These are phyloP conservation scores for Kalaharituber pfeilii DNA, from an alignment of 2,329 filamentous ascomycete species.

Conservation along the genomic window DNA sequence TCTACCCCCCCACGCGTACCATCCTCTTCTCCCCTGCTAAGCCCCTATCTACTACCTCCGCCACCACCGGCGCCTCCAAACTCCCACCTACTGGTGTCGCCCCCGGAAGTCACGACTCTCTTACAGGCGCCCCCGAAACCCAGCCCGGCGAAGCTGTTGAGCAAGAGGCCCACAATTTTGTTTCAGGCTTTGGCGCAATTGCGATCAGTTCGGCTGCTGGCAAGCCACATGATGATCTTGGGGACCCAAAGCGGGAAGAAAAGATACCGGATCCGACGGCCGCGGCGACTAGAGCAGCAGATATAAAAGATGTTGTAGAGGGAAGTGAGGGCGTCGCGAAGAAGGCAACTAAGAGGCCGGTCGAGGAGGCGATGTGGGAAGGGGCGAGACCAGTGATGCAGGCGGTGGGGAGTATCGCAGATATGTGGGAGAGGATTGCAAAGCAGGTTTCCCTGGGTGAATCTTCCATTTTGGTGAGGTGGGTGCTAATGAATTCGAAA, in stretches of 20 bases:
- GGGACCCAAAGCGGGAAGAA: slow-evolving; percentile 28
- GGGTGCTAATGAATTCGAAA: slow-evolving; percentile 7
- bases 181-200: slow-evolving; percentile 54
- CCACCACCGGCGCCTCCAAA: slow-evolving; percentile 54
- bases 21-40: slow-evolving; percentile 62
- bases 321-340: slow-evolving; percentile 39
- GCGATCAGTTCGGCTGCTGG: slow-evolving; percentile 59
- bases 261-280: slow-evolving; percentile 44
- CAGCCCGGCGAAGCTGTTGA: slow-evolving; percentile 71
- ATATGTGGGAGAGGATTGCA: slow-evolving; percentile 46
- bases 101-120: slow-evolving; percentile 56
- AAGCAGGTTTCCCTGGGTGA: slow-evolving; percentile 28
- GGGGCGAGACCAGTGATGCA: slow-evolving; percentile 60
- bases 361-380: slow-evolving; percentile 59
- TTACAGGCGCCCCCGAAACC: slow-evolving; percentile 67
- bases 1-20: slow-evolving; percentile 43
- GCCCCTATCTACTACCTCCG: slow-evolving; percentile 52
- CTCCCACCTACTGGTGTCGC: slow-evolving; percentile 60
- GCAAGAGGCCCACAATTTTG: slow-evolving; percentile 62
- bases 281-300: slow-evolving; percentile 36
- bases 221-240: slow-evolving; percentile 45
- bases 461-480: not conserved
- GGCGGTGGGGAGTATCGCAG: slow-evolving; percentile 39
- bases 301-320: slow-evolving; percentile 34
- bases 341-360: slow-evolving; percentile 54